A percentile compares a stretch with the other conserved stretches of the same genome.
Conservation (phyloP, 495 filamentous ascomycete species). For the Podospora anserina region DNA sequence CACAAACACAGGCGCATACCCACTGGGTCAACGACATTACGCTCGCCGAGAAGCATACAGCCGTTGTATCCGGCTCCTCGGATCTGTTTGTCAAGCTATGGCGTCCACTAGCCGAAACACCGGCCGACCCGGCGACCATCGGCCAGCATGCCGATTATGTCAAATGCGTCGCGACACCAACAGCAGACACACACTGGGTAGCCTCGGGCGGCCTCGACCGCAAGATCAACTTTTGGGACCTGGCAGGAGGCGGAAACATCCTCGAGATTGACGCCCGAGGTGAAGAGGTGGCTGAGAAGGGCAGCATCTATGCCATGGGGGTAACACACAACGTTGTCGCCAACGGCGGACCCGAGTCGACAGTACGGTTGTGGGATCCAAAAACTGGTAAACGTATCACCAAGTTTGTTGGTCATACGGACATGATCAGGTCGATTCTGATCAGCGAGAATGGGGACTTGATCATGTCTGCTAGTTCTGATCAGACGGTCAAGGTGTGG, state of each 20-base stretch:
- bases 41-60: slow-evolving; percentile 76
- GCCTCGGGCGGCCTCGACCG: slow-evolving; percentile 94
- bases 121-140: slow-evolving; percentile 70
- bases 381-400: slow-evolving; percentile 85
- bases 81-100: slow-evolving; percentile 93
- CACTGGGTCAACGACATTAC: slow-evolving; percentile 98
- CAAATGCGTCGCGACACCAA: slow-evolving; percentile 83
- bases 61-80: slow-evolving; percentile 89
- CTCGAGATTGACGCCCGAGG: slow-evolving; percentile 77
- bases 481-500: slow-evolving; percentile 97
- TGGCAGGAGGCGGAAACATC: slow-evolving; percentile 79
- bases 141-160: slow-evolving; percentile 95
- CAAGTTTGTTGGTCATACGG: slow-evolving; percentile 97
- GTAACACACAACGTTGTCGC: slow-evolving; percentile 73
- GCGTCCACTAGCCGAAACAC: slow-evolving; percentile 75
- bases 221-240: slow-evolving; percentile 88
- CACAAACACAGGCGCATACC: slow-evolving; percentile 94
- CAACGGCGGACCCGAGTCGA: slow-evolving; percentile 90
- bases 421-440: slow-evolving; percentile 86
- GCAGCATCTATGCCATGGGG: slow-evolving; percentile 87
- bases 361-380: slow-evolving; percentile 90
- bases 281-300: slow-evolving; percentile 81
- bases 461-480: slow-evolving; percentile 91
- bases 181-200: slow-evolving; percentile 72
- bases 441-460: slow-evolving; percentile 85